Evolutionary conservation across 352 stramenopile genomes (phyloP), one percentile per base, ranked within the genome.

Genomic region (Salisapilia sapeloensis): DNA sequence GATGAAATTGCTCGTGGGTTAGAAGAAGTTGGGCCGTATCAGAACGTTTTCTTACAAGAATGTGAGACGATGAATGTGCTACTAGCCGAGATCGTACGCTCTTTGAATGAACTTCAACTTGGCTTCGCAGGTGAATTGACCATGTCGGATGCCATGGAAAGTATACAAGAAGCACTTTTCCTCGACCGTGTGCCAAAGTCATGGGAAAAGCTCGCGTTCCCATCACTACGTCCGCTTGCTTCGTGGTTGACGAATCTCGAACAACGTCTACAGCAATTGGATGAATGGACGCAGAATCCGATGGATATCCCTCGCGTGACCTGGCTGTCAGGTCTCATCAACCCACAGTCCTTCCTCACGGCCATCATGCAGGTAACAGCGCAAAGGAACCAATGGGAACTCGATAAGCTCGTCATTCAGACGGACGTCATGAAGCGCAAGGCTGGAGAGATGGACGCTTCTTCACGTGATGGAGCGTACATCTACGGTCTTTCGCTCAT

Each of bases 1-100:
- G 93, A 98, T 42, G 94, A 98, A 25, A 90, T 98, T 31, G 47
- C 72, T 4, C 70, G 83, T 22, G 85, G 56, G 22, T 45, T 99
- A 1, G 93, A 99, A 49, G 94, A 98, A 42, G 70, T 86, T 39
- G 61, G 93, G 34, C 47, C 94, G 69, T 95, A 94, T 49, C 84
- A 96, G 56, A 98, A 98, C 58, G 92, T 96, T 17, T 98, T 98
- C 42, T 71, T 98, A 11, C 93, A 98, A 55, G 93, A 98, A 63
- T 97, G 93, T 50, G 92, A 97, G 40, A 71, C 93, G n/a, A 96
- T 98, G 55, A 98, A 98, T 54, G 79, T 70, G 0, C 55, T 98
- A 12, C 51, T 98, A 6, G 59, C 61, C 3, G 93, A 98, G 60
- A 97, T 98, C 6, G 66, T 89, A 31, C 87, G 92, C 11, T 98